These are phyloP conservation scores for Diutina neorugosa DNA, from an alignment of 1,139 yeast genomes.

Conservation along the genomic window DNA sequence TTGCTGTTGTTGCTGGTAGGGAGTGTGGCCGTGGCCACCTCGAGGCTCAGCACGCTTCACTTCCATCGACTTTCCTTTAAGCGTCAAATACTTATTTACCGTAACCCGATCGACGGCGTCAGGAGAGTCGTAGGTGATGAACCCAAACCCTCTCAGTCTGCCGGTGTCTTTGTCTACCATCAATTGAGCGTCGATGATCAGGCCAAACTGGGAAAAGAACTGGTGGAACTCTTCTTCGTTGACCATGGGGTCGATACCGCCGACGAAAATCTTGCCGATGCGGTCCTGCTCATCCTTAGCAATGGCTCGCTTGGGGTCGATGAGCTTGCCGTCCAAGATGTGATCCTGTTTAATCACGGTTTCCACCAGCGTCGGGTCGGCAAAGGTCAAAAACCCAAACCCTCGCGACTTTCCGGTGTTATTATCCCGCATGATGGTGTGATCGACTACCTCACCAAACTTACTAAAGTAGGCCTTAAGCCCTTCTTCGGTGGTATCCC, in stretches of 20 bases:
- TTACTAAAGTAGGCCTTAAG: conserved; percentile 74
- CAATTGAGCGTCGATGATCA: conserved; percentile 89
- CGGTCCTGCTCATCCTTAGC: conserved; percentile 97
- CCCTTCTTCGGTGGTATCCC: conserved; percentile 94
- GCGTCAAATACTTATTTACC: conserved; percentile 66
- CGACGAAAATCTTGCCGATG: conserved; percentile 95
- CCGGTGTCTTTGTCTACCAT: conserved; percentile 99
- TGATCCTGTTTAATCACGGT: conserved; percentile 83
- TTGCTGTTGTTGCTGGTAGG: conserved; percentile 1
- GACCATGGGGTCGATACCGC: conserved; percentile 94
- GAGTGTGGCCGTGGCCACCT: conserved; percentile 12
- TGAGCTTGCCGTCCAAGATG: conserved; percentile 87
- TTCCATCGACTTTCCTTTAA: conserved; percentile 88
- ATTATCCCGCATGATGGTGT: conserved; percentile 89
- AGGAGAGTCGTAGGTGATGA: conserved; percentile 91
- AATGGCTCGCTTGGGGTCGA: conserved; percentile 96
- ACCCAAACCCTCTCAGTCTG: conserved; percentile 95
- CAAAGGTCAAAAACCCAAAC: conserved; percentile 88
- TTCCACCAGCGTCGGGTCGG: conserved; percentile 71
- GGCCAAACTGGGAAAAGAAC: conserved; percentile 84
- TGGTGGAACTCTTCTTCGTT: conserved; percentile 85
- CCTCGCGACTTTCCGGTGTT: conserved; percentile 92
- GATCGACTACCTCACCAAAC: conserved; percentile 83
- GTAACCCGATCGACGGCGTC: conserved; percentile 92
- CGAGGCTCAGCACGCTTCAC: conserved; percentile 98